Percentiles rank a stretch among this genome's conserved stretches.
These are phyloP conservation scores for Populus hybrid DNA, from an alignment of 441 rosid genomes.

Conservation along the genomic window DNA sequence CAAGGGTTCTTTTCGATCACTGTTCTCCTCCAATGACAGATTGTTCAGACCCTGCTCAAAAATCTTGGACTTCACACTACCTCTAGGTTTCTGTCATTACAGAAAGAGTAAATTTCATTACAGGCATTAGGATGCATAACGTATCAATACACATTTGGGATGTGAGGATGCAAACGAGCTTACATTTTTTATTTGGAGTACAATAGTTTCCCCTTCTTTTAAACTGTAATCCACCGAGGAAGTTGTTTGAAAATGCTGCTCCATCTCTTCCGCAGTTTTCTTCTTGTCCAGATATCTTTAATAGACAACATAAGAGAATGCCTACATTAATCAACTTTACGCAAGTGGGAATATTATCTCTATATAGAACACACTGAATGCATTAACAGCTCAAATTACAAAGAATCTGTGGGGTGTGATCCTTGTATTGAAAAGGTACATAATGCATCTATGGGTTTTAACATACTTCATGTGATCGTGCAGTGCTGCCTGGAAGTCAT, in stretches of 20 bases:
- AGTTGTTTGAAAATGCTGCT: slow-evolving; percentile 76
- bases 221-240: slow-evolving; percentile 81
- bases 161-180: slow-evolving; percentile 18
- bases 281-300: slow-evolving; percentile 88
- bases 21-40: slow-evolving; percentile 60
- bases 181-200: slow-evolving; percentile 73
- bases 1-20: slow-evolving; percentile 44
- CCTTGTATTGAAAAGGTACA: slow-evolving; percentile 1
- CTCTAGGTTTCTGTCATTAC: slow-evolving; percentile 40
- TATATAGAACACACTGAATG: neutral
- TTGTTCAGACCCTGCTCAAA: slow-evolving; percentile 56
- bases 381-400: neutral
- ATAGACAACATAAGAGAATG: slow-evolving; percentile 2
- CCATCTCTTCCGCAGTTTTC: slow-evolving; percentile 98
- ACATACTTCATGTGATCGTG: slow-evolving; percentile 94
- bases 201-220: slow-evolving; percentile 89
- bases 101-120: slow-evolving; percentile 2
- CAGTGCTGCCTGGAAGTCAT: slow-evolving; percentile 96
- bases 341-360: neutral
- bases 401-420: slow-evolving; percentile 11
- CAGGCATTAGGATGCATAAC: neutral
- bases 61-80: slow-evolving; percentile 42
- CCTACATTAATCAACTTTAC: neutral
- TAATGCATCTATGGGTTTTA: slow-evolving; percentile 12
- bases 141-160: neutral